Base-by-base conservation (phyloP, 129 eudicot species). In the Centaurea solstitialis region DNA sequence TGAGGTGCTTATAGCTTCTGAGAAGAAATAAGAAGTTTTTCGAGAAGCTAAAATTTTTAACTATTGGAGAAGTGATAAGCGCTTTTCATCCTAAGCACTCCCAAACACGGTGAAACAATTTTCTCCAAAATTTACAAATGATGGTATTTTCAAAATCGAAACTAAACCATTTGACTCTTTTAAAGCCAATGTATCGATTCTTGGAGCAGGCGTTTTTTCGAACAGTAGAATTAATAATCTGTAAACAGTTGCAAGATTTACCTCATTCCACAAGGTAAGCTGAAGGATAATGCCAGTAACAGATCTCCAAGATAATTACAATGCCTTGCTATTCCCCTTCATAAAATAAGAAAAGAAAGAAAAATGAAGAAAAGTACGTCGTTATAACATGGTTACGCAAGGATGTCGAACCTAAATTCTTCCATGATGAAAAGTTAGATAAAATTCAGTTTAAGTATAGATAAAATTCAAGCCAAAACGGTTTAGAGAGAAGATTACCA, bases 241-340 rank as follows among this genome's bases (percentile, higher is more conserved):
- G n/a, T 20, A 70, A 68, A 71, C 30, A 50, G 21, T 13, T 53
- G 70, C 40, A 50, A 68, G 15, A 30, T 13, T 85, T 81, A 92
- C 99, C 97, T 92, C 80, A 93, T 86, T n/a, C 98, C 98, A 84
- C 99, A 89, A 40, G 98, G 99, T 83, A 95, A 79, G 78, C 99
- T 89, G 73, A 95, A 91, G 75, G 97, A 93, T 68, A 91, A 87
- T 12, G 98, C 98, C 89, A 95, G 11, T 80, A 95, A 87, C 86
- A 95, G 83, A 84, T 95, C 99, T 74, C 94, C 99, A 74, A 93
- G 90, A 86, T 96, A 96, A 74, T 90, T 91, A 67, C 93, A 82
- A 81, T 91, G 93, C 80, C 92, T 84, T 47, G 97, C 98, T 80
- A 93, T 87, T 78, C 98, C 98, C 98, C 91, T 93, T 75, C 61